Percentiles rank a stretch among this genome's conserved stretches.
Evolutionary conservation across 768 basidiomycete species (phyloP).

Genomic region (Termitomyces sp.): DNA sequence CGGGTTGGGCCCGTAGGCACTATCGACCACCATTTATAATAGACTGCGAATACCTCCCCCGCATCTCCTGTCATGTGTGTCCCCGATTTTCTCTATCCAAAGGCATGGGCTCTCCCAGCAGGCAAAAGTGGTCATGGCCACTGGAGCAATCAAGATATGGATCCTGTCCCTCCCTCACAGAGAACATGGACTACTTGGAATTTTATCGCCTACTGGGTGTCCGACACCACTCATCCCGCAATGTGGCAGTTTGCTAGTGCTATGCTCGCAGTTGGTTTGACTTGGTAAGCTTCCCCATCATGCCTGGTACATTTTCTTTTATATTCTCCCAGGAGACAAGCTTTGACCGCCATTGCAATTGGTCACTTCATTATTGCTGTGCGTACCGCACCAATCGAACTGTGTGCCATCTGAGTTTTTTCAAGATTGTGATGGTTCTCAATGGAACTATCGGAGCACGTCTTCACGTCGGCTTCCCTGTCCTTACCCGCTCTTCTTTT

Average conservation of each 20-base stretch:
- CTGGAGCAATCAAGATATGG: constrained; percentile 78
- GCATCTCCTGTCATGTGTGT: not conserved
- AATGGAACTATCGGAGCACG: constrained; percentile 80
- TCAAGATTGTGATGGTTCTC: constrained; percentile 53
- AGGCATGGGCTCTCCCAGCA: constrained; percentile 40
- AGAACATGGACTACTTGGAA: constrained; percentile 70
- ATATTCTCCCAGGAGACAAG: constrained; percentile 48
- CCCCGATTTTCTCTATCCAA: not conserved
- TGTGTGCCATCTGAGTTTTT: not conserved
- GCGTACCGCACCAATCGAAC: not conserved
- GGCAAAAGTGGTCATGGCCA: constrained; percentile 54
- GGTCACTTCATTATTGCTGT: constrained; percentile 71
- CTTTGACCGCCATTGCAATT: constrained; percentile 64
- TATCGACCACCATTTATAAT: no score
- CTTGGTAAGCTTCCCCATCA: constrained; percentile 41
- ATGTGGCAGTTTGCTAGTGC: constrained; percentile 66
- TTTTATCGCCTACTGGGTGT: constrained; percentile 62
- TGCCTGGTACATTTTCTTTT: not conserved
- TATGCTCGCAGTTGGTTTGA: constrained; percentile 72
- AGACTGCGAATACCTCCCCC: no score
- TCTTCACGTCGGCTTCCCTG: constrained; percentile 69
- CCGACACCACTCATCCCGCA: constrained; percentile 44
- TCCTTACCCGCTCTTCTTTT: constrained; percentile 82
- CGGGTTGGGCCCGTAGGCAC: no score
- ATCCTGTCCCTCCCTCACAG: constrained; percentile 57